Percentiles rank a stretch among this genome's conserved stretches.
These are phyloP conservation scores for Acrocalymma vagum DNA, from an alignment of 2,329 filamentous ascomycete species.

Conservation along the genomic window DNA sequence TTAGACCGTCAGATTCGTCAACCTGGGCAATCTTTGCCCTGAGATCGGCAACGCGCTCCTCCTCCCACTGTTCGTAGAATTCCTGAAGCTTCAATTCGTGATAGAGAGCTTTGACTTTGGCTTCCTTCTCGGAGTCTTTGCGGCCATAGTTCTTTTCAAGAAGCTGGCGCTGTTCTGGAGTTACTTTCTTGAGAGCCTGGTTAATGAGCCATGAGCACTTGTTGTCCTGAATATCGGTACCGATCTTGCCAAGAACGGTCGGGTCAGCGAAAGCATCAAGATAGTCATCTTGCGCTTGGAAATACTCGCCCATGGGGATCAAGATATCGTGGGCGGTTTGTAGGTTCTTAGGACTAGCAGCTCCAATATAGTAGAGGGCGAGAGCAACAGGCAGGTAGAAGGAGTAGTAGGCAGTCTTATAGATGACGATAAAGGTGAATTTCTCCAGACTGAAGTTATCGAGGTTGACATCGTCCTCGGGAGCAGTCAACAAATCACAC, in stretches of 20 bases:
- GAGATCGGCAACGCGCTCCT: constrained; percentile 83
- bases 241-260: constrained; percentile 95
- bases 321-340: constrained; percentile 90
- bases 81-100: constrained; percentile 84
- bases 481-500: constrained; percentile 93
- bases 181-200: constrained; percentile 83
- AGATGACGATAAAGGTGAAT: constrained; percentile 98
- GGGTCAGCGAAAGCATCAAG: constrained; percentile 97
- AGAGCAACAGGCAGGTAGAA: constrained; percentile 98
- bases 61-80: constrained; percentile 88
- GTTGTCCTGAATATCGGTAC: constrained; percentile 99
- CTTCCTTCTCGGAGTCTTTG: constrained; percentile 86
- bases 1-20: constrained; percentile 87
- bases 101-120: constrained; percentile 87
- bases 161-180: constrained; percentile 83
- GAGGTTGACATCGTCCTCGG: constrained; percentile 91
- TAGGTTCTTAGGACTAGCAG: constrained; percentile 88
- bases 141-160: constrained; percentile 94
- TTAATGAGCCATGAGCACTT: constrained; percentile 99
- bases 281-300: constrained; percentile 99
- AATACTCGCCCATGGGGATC: constrained; percentile 97
- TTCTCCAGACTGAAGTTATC: constrained; percentile 95
- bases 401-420: constrained; percentile 99
- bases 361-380: constrained; percentile 83
- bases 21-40: constrained; percentile 76